Evolutionary conservation across 306 rosid species (phyloP), one percentile per base, ranked within the genome.

Genomic region (Arachis stenosperma): DNA sequence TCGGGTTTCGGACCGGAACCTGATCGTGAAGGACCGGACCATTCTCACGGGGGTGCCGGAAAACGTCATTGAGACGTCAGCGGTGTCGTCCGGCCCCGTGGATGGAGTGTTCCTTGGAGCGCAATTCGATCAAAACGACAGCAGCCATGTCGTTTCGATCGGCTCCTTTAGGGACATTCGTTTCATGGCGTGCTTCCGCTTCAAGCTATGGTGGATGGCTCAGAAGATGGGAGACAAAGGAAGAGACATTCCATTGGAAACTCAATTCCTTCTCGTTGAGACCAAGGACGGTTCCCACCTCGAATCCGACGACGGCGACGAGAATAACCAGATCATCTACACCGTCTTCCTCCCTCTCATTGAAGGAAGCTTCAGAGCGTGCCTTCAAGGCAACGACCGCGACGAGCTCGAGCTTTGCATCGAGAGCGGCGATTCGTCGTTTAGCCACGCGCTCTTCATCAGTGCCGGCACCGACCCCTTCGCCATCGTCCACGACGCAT

Each of bases 181-280:
- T 37, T 94, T 94, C 85, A 33, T 88, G 78, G 90, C 98, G 17
- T 85, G 92, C 65, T 94, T 94, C 65, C 81, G 98, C 48, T 94
- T 94, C 89, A 94, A 94, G 87, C 56, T 94, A 0, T 94, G 97
- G 97, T 94, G 97, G 99, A 94, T 94, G 99, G 84, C 96, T 7
- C 99, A 94, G 67, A 91, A 84, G 50, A 91, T 89, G 97, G 99
- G 99, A 6, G 88, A 85, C 10, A 77, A 46, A 61, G 97, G 97
- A 9, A 73, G 78, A 1, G 91, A 94, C 4, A 82, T 94, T 52
- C 99, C 97, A 0, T 78, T 91, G 0, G 99, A 94, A 59, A 94
- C 99, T 13, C 99, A 94, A 7, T 91, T 94, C 73, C 55, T 94
- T 22, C 75, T 94, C 83, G 75, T 89, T 6, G 97, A 94, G 51